Evolutionary conservation across 495 filamentous ascomycete genomes (phyloP).

Genomic region (Podospora pseudoanserina): DNA sequence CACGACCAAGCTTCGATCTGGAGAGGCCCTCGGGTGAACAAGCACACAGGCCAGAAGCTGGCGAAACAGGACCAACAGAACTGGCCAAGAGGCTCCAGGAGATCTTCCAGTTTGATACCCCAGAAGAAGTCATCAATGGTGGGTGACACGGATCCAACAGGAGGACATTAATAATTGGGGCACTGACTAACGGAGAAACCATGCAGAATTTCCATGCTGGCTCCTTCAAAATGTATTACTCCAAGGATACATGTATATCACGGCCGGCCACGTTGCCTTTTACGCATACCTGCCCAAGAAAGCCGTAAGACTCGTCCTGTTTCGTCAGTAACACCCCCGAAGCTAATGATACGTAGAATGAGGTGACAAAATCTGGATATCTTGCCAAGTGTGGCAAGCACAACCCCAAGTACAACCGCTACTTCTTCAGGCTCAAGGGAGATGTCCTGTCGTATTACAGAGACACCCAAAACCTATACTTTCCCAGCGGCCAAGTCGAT

Average conservation of each 20-base stretch:
- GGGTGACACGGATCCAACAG: slow-evolving; percentile 11
- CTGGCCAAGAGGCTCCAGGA: slow-evolving; percentile 73
- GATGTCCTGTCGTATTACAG: slow-evolving; percentile 93
- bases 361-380: slow-evolving; percentile 81
- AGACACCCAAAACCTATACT: slow-evolving; percentile 81
- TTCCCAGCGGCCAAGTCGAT: slow-evolving; percentile 88
- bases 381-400: slow-evolving; percentile 84
- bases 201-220: slow-evolving; percentile 90
- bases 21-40: slow-evolving; percentile 38
- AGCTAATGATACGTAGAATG: slow-evolving; percentile 50
- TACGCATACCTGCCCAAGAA: slow-evolving; percentile 95
- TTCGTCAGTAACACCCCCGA: background rate
- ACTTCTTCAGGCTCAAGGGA: slow-evolving; percentile 95
- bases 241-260: slow-evolving; percentile 97
- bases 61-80: slow-evolving; percentile 39
- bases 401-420: slow-evolving; percentile 85
- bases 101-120: slow-evolving; percentile 80
- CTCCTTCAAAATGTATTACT: slow-evolving; percentile 87
- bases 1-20: slow-evolving; percentile 51
- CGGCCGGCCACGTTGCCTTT: slow-evolving; percentile 88
- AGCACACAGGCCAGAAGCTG: slow-evolving; percentile 28
- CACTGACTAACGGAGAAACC: slow-evolving; percentile 9
- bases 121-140: slow-evolving; percentile 84
- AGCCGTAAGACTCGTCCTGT: slow-evolving; percentile 51
- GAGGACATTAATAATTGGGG: background rate